Percentiles rank a stretch among this genome's conserved stretches.
Evolutionary conservation across 2,329 filamentous ascomycete genomes (phyloP).

Genomic region (Neofusicoccum kwambonambiense): DNA sequence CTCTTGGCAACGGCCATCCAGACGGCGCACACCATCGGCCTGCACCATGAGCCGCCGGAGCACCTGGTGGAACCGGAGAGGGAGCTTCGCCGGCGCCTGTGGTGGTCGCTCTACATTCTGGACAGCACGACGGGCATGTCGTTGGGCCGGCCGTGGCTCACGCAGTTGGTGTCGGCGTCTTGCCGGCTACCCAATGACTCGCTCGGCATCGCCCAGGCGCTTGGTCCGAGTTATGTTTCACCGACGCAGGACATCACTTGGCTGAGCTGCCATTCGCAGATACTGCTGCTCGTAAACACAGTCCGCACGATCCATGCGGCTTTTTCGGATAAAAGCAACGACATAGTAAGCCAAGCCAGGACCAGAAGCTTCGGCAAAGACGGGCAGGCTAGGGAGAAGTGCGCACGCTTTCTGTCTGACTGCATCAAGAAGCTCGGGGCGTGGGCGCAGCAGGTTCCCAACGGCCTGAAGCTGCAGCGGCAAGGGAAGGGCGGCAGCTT

Average conservation of each 20-base stretch:
- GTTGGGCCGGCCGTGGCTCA: slow-evolving; percentile 46
- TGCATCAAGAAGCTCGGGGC: slow-evolving; percentile 29
- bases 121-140: slow-evolving; percentile 50
- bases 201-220: slow-evolving; percentile 28
- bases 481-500: slow-evolving; percentile 22
- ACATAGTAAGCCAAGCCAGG: slow-evolving; percentile 20
- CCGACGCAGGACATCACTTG: slow-evolving; percentile 34
- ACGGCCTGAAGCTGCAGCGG: slow-evolving; percentile 27
- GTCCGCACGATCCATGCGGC: slow-evolving; percentile 34
- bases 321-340: slow-evolving; percentile 34
- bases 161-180: slow-evolving; percentile 34
- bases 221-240: slow-evolving; percentile 26
- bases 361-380: slow-evolving; percentile 32
- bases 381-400: slow-evolving; percentile 29
- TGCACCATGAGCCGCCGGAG: slow-evolving; percentile 48
- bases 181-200: slow-evolving; percentile 42
- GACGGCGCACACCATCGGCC: slow-evolving; percentile 48
- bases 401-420: slow-evolving; percentile 31
- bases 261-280: slow-evolving; percentile 39
- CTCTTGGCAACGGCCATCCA: slow-evolving; percentile 43
- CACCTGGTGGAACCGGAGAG: slow-evolving; percentile 33
- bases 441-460: slow-evolving; percentile 39
- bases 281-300: slow-evolving; percentile 36
- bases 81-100: slow-evolving; percentile 48
- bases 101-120: slow-evolving; percentile 40